Evolutionary conservation across 208 protist genomes (phyloP).

Genomic region (Crithidia expoeki): DNA sequence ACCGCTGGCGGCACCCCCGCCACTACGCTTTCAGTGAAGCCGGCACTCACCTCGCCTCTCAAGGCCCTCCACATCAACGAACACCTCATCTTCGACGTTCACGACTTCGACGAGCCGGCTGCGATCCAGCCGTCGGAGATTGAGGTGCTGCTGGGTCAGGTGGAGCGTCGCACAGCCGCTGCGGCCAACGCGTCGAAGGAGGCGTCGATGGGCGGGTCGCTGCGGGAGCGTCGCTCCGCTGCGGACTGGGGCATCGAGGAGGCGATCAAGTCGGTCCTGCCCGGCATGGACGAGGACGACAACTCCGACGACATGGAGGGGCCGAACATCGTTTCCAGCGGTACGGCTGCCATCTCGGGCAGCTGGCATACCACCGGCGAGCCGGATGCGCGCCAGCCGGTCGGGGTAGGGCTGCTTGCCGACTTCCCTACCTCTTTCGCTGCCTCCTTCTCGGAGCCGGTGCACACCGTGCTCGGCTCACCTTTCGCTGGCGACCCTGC

Average conservation of each 20-base stretch:
- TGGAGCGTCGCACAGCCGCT: constrained; percentile 27
- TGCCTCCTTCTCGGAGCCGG: constrained; percentile 29
- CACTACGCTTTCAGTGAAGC: too few relatives aligned
- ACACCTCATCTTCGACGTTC: constrained; percentile 24
- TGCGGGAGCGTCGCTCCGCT: constrained; percentile 33
- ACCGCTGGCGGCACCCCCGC: neutral
- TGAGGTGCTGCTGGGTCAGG: constrained; percentile 33
- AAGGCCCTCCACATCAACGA: constrained; percentile 20
- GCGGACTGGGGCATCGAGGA: constrained; percentile 38
- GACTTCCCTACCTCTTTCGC: constrained; percentile 38
- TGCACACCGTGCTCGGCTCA: constrained; percentile 13
- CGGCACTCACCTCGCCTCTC: constrained; percentile 10
- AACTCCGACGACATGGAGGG: constrained; percentile 27
- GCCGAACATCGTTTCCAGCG: constrained; percentile 12
- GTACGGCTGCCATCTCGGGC: constrained; percentile 25
- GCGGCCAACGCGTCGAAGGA: constrained; percentile 10
- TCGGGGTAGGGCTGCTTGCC: constrained; percentile 13
- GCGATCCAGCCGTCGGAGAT: constrained; percentile 31
- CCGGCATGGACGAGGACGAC: constrained; percentile 41
- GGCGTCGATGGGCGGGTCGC: constrained; percentile 16
- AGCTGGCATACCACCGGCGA: constrained; percentile 38
- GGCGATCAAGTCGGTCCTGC: constrained; percentile 33
- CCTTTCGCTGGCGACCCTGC: constrained; percentile 22
- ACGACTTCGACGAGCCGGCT: constrained; percentile 23
- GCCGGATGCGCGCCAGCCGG: constrained; percentile 2